These are phyloP conservation scores for Fusarium austroafricanum DNA, from an alignment of 2,329 filamentous ascomycete species.

Conservation along the genomic window DNA sequence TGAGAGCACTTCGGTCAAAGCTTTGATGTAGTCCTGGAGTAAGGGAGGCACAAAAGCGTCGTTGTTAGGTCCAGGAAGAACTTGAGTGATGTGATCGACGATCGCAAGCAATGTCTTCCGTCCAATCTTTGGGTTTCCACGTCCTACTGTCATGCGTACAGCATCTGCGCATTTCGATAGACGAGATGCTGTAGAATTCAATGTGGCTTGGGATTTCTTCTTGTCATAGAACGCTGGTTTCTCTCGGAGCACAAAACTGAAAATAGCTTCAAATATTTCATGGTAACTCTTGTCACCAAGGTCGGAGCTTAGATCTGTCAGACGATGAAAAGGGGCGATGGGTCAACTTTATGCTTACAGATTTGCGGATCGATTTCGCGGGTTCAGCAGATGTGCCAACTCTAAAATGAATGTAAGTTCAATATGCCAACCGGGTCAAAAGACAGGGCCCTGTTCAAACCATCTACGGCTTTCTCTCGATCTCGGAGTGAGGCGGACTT, in stretches of 20 bases:
- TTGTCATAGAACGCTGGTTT: conserved; percentile 71
- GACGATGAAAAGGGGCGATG: not conserved
- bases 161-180: conserved; percentile 77
- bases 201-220: conserved; percentile 59
- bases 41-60: conserved; percentile 76
- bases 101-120: conserved; percentile 82
- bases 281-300: conserved; percentile 84
- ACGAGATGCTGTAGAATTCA: conserved; percentile 63
- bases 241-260: conserved; percentile 75
- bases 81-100: conserved; percentile 83
- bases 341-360: conserved; percentile 47
- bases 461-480: conserved; percentile 56
- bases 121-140: conserved; percentile 75
- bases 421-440: not conserved
- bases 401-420: conserved; percentile 46
- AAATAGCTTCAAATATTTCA: conserved; percentile 82
- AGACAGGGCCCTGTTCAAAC: conserved; percentile 40
- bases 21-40: conserved; percentile 81
- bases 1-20: conserved; percentile 75
- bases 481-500: conserved; percentile 52
- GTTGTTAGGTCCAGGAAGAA: conserved; percentile 70
- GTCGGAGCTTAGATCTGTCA: conserved; percentile 47
- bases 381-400: conserved; percentile 54
- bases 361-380: conserved; percentile 51
- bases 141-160: conserved; percentile 77